Evolutionary conservation across 78 protist species (phyloP).

Genomic region (Monosiga brevicollis): DNA sequence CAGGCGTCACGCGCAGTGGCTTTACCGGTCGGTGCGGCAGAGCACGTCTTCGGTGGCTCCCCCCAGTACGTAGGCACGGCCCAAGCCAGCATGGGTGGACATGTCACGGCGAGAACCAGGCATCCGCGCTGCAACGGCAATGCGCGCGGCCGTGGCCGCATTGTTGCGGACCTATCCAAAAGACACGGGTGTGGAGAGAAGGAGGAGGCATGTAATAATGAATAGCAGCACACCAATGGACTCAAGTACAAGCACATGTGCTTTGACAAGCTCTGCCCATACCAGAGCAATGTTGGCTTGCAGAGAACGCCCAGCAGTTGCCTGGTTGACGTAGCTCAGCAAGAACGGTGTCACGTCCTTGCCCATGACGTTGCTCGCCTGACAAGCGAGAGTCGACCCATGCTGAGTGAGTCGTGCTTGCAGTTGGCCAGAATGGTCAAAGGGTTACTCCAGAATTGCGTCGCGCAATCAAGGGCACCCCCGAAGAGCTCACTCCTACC

Average conservation of each 20-base stretch:
- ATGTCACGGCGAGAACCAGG: too few species aligned
- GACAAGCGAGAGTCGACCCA: neutral
- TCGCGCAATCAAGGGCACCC: slow-evolving; percentile 10
- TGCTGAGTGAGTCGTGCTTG: neutral
- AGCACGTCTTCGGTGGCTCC: too few species aligned
- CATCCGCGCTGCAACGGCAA: too few species aligned
- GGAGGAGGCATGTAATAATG: neutral
- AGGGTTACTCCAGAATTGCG: slow-evolving; percentile 51
- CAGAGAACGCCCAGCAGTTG: slow-evolving; percentile 70
- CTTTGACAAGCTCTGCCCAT: neutral
- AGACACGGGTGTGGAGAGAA: neutral
- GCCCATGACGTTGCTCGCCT: slow-evolving; percentile 37
- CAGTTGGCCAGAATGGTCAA: slow-evolving; percentile 8
- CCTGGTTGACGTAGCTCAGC: slow-evolving; percentile 44
- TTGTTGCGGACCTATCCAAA: neutral
- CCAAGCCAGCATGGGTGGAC: too few species aligned
- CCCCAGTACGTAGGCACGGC: too few species aligned
- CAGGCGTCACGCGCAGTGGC: too few species aligned
- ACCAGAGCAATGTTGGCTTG: slow-evolving; percentile 57
- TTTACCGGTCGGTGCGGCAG: too few species aligned
- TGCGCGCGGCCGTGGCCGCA: neutral
- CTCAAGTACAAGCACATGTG: neutral
- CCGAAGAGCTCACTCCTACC: neutral
- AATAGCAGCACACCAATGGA: neutral
- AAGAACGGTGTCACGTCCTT: slow-evolving; percentile 84